Conservation (phyloP, 2,329 filamentous ascomycete species). For the Thyridium curvatum region DNA sequence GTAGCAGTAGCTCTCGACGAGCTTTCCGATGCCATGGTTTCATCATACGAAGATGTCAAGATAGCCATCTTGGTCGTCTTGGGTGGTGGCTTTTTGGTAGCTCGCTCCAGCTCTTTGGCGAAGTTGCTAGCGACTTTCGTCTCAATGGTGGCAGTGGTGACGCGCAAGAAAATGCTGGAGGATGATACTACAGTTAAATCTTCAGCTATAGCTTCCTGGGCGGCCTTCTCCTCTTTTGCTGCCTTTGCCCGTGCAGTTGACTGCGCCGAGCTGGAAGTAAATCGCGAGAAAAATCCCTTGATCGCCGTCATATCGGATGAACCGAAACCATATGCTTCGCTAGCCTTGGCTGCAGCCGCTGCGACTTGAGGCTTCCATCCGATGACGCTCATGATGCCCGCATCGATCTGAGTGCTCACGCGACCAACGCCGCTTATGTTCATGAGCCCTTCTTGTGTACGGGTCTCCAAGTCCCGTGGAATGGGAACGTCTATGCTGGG, state of each 20-base stretch:
- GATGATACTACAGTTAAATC: conserved; percentile 66
- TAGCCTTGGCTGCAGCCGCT: conserved; percentile 30
- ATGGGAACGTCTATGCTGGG: conserved; percentile 67
- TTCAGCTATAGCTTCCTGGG: conserved; percentile 58
- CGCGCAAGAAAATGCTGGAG: conserved; percentile 80
- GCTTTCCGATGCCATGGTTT: conserved; percentile 59
- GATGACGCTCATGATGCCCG: conserved; percentile 78
- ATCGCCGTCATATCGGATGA: conserved; percentile 55
- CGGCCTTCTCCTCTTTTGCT: conserved; percentile 55
- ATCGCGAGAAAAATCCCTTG: conserved; percentile 71
- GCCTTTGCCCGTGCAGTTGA: conserved; percentile 44
- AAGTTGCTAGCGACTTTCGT: conserved; percentile 70
- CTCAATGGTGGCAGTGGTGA: conserved; percentile 76
- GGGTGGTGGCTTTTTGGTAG: conserved; percentile 94
- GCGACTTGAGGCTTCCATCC: conserved; percentile 66
- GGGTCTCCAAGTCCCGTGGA: conserved; percentile 72
- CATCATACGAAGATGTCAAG: conserved; percentile 85
- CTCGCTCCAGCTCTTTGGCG: conserved; percentile 81
- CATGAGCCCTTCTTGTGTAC: conserved; percentile 85
- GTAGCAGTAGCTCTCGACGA: conserved; percentile 37
- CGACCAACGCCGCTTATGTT: conserved; percentile 73
- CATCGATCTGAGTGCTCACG: conserved; percentile 88
- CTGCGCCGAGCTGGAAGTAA: conserved; percentile 55
- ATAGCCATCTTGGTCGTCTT: conserved; percentile 82
- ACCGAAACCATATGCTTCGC: conserved; percentile 42